Percentiles rank a stretch among this genome's conserved stretches.
phyloP scores from a whole-genome alignment of 179 eudicot species.

The Drosera spatulata region DNA sequence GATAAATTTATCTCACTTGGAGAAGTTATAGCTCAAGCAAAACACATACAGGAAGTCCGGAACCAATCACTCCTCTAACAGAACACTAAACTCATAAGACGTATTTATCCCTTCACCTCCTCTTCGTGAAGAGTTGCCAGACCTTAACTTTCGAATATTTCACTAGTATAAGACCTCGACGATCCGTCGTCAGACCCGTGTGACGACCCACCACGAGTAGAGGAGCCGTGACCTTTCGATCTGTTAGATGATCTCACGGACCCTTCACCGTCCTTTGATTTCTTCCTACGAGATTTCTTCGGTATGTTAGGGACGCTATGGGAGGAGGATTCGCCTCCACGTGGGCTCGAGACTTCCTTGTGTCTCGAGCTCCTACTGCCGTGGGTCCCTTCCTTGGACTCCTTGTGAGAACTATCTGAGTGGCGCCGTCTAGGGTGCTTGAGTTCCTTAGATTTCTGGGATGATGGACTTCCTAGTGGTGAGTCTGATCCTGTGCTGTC shows the following conservation, averaged over 20 bases:
- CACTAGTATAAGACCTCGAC: too few species aligned
- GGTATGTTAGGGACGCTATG: conserved; percentile 23
- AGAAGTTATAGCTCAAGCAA: too few species aligned
- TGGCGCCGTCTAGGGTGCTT: conserved; percentile 1
- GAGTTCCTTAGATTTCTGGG: not conserved
- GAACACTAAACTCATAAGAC: too few species aligned
- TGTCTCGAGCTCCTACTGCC: not conserved
- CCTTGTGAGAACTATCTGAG: not conserved
- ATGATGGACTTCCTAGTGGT: not conserved
- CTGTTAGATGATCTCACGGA: conserved; percentile 19
- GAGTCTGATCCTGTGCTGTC: conserved; percentile 2
- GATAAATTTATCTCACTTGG: too few species aligned
- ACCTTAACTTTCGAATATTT: too few species aligned
- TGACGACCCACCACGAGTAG: too few species aligned
- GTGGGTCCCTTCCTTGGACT: not conserved
- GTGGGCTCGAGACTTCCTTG: not conserved
- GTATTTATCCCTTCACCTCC: too few species aligned
- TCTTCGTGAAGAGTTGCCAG: too few species aligned
- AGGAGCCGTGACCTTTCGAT: conserved; percentile 9
- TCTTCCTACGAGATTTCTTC: conserved; percentile 54
- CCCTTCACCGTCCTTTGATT: conserved; percentile 37
- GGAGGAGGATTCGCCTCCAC: not conserved
- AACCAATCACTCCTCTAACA: too few species aligned
- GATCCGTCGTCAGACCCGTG: too few species aligned
- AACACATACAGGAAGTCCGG: too few species aligned